These are phyloP conservation scores for Salvia rosmarinus DNA, from an alignment of 257 asterid genomes.

Conservation along the genomic window DNA sequence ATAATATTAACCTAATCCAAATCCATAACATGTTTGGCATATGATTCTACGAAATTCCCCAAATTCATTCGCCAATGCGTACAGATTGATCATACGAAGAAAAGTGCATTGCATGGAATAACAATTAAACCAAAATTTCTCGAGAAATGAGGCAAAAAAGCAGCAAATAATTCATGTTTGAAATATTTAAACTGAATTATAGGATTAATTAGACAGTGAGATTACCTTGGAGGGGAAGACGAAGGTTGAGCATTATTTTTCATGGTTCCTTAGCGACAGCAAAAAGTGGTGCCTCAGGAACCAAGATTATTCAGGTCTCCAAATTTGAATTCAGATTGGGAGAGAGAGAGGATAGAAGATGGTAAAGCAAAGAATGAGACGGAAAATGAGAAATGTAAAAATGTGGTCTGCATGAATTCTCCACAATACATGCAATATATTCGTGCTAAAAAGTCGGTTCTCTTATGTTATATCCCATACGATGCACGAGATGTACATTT, in stretches of 20 bases:
- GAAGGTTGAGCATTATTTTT: constrained; percentile 46
- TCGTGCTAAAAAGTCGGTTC: constrained; percentile 44
- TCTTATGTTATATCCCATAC: constrained; percentile 23
- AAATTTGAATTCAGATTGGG: constrained; percentile 35
- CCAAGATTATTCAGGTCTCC: constrained; percentile 40
- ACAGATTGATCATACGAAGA: neutral
- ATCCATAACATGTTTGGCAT: neutral
- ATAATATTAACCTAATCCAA: neutral
- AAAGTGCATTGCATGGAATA: constrained; percentile 5
- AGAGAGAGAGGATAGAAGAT: constrained; percentile 4
- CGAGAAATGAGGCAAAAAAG: neutral
- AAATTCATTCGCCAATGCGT: neutral
- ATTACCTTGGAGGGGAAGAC: constrained; percentile 55
- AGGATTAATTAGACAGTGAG: neutral
- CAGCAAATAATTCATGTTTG: neutral
- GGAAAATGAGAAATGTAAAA: constrained; percentile 36
- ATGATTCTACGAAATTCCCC: neutral
- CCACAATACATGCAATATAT: constrained; percentile 39
- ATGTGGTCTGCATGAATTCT: constrained; percentile 47
- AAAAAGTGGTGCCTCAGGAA: constrained; percentile 50
- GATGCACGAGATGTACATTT: too few relatives aligned
- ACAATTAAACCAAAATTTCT: constrained; percentile 11
- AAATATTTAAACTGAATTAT: neutral
- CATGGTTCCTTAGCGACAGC: constrained; percentile 67
- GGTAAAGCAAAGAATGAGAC: constrained; percentile 34